Evolutionary conservation across 1,139 yeast species (phyloP).

Genomic region (Arxiozyma telluris): DNA sequence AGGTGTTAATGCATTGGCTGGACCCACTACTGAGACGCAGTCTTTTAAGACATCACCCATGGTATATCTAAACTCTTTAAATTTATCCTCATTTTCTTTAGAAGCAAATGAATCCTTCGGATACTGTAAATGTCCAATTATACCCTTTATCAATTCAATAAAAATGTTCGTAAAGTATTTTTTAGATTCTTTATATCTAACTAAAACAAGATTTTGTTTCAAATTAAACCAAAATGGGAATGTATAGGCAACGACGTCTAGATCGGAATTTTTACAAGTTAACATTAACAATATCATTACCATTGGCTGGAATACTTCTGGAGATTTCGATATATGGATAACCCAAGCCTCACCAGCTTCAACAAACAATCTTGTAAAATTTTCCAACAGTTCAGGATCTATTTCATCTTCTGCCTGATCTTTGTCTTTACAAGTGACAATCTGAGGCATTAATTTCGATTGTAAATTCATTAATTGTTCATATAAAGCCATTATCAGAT

Average conservation of each 20-base stretch:
- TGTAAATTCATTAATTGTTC: slow-evolving; percentile 55
- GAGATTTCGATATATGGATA: slow-evolving; percentile 67
- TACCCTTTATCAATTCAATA: slow-evolving; percentile 53
- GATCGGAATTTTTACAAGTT: slow-evolving; percentile 41
- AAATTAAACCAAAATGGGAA: slow-evolving; percentile 87
- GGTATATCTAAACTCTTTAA: slow-evolving; percentile 87
- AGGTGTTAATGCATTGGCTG: slow-evolving; percentile 50
- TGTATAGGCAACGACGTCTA: slow-evolving; percentile 83
- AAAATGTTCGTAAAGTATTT: slow-evolving; percentile 51
- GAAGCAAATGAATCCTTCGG: slow-evolving; percentile 43
- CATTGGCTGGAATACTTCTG: slow-evolving; percentile 60
- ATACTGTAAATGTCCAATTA: slow-evolving; percentile 66
- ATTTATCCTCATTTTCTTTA: slow-evolving; percentile 79
- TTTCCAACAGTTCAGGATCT: slow-evolving; percentile 51
- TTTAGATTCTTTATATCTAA: slow-evolving; percentile 55
- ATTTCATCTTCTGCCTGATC: slow-evolving; percentile 16
- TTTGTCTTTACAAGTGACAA: slow-evolving; percentile 7
- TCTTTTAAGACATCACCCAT: slow-evolving; percentile 96
- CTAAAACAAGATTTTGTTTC: slow-evolving; percentile 59
- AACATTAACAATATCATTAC: slow-evolving; percentile 56
- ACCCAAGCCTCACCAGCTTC: slow-evolving; percentile 98
- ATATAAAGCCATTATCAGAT: slow-evolving; percentile 58
- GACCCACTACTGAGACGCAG: slow-evolving; percentile 85
- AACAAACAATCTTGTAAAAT: slow-evolving; percentile 68
- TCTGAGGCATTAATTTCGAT: slow-evolving; percentile 18